These are phyloP conservation scores for Blastobotrys illinoisensis DNA, from an alignment of 1,139 yeast genomes.

Conservation along the genomic window DNA sequence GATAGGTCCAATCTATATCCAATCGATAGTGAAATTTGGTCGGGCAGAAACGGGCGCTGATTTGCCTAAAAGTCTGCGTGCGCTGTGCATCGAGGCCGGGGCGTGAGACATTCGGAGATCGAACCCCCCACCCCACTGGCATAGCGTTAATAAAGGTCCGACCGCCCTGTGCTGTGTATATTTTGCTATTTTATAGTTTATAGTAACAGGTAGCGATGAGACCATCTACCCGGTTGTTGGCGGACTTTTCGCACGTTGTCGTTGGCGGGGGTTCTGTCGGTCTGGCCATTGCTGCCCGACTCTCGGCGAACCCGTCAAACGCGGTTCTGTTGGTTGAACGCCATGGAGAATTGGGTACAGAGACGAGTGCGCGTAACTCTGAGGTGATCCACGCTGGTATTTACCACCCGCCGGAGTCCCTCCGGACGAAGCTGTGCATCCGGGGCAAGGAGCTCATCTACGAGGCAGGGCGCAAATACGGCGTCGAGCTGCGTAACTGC, in stretches of 20 bases:
- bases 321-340: constrained; percentile 65
- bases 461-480: constrained; percentile 42
- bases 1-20: neutral
- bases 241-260: constrained; percentile 71
- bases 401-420: constrained; percentile 64
- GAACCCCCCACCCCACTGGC: too few relatives aligned
- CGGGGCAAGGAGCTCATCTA: constrained; percentile 69
- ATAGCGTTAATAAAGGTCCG: too few relatives aligned
- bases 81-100: neutral
- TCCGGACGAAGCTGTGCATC: constrained; percentile 67
- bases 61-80: constrained; percentile 1
- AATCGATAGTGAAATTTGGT: neutral
- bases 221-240: neutral
- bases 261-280: constrained; percentile 92
- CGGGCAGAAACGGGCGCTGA: neutral
- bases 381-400: constrained; percentile 92
- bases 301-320: constrained; percentile 44
- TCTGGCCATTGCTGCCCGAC: constrained; percentile 68
- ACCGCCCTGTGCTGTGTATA: too few relatives aligned
- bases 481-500: constrained; percentile 55
- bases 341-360: constrained; percentile 60
- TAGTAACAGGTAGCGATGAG: constrained; percentile 7
- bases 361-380: constrained; percentile 81
- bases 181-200: too few relatives aligned
- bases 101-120: neutral